Percentiles rank a stretch among this genome's conserved stretches.
Evolutionary conservation across 1,139 yeast genomes (phyloP).

Genomic region (Yamadazyma epiphylla): DNA sequence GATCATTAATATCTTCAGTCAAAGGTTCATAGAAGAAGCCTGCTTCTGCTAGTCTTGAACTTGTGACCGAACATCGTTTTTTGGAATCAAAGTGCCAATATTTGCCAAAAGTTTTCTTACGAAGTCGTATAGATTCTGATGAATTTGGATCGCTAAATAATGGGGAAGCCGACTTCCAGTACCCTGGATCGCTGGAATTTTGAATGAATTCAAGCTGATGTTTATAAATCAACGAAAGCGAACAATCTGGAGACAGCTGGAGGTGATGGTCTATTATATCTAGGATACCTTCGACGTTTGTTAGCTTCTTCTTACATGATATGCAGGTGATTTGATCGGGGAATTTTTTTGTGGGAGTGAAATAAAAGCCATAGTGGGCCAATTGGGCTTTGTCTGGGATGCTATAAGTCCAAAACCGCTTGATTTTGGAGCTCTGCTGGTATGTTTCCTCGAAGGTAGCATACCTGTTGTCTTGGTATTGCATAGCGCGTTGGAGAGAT

Average conservation of each 20-base stretch:
- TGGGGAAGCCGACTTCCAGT: constrained; percentile 11
- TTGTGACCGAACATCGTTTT: constrained; percentile 33
- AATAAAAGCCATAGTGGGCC: constrained; percentile 69
- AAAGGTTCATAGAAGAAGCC: constrained; percentile 53
- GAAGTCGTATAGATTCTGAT: constrained; percentile 32
- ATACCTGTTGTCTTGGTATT: constrained; percentile 14
- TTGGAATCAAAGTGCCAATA: constrained; percentile 53
- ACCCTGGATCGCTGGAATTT: constrained; percentile 3
- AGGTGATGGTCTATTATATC: constrained; percentile 45
- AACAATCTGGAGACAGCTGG: constrained; percentile 43
- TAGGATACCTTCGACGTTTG: constrained; percentile 26
- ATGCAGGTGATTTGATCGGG: constrained; percentile 57
- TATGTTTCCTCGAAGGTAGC: constrained; percentile 12
- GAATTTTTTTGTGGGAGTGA: constrained; percentile 49
- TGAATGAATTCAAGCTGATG: constrained; percentile 6
- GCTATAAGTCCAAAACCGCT: constrained; percentile 15
- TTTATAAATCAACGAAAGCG: constrained; percentile 32
- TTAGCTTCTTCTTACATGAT: constrained; percentile 51
- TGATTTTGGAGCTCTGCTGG: constrained; percentile 10
- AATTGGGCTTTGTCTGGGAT: constrained; percentile 13
- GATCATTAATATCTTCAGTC: constrained; percentile 47
- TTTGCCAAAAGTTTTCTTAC: constrained; percentile 50
- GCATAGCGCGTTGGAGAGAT: constrained; percentile 10
- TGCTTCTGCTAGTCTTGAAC: constrained; percentile 38
- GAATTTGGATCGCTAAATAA: constrained; percentile 26